Evolutionary conservation across 2,329 filamentous ascomycete species (phyloP), one percentile per base, ranked within the genome.

Genomic region (Ophiostoma ulmi): DNA sequence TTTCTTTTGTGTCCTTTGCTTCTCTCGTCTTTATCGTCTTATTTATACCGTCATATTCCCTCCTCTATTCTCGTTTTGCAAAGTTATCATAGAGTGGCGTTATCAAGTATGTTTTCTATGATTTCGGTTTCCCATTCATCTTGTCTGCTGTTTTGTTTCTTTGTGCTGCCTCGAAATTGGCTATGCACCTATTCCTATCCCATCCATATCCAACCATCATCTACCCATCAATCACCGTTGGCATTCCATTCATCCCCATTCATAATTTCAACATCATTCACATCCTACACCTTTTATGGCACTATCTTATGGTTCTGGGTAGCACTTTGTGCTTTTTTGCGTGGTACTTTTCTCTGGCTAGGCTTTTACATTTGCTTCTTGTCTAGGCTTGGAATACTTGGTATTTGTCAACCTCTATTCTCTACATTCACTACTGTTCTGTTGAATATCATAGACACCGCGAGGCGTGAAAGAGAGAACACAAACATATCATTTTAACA

Each of bases 31-130:
- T 11, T 11, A 48, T 36, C 63, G 17, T 58, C 63, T 48, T 63
- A 17, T n/a, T n/a, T 13, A 13, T 48, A n/a, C 44, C 17, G 44
- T 48, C 44, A 48, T 20, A 44, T 69, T 69, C 39, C 22, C n/a
- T 48, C 20, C 5, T 52, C 31, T 38, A 26, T 64, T 64, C n/a
- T 20, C 36, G 14, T 13, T 22, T 65, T 64, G 61, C 8, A 64
- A 7, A n/a, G 61, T 64, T 64, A 64, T 38, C 61, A 64, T 64
- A 64, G 20, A 64, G 61, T 64, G 61, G 61, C 61, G 61, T 64
- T 64, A 58, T 64, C 35, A 17, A 64, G 14, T 38, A 31, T 63
- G 31, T 38, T 64, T 64, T 3, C n/a, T 35, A 6, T 65, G 35
- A 10, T 13, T 65, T 11, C 31, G 26, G 48, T 61, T 31, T 61